Percentiles rank a stretch among this genome's conserved stretches.
These are phyloP conservation scores for Komagataella populi DNA, from an alignment of 805 yeast species.

Conservation along the genomic window DNA sequence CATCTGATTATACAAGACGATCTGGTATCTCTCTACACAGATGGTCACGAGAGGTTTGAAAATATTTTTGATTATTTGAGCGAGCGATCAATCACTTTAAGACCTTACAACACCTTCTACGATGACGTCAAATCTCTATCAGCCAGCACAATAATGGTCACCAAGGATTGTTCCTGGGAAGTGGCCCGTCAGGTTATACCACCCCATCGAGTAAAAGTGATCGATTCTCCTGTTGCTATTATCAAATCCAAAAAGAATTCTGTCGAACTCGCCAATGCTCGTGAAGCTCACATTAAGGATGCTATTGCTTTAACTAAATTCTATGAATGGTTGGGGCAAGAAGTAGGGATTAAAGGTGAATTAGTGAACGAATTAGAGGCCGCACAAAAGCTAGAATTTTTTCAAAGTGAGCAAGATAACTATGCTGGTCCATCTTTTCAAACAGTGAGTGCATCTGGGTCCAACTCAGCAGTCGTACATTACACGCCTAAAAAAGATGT, in stretches of 20 bases:
- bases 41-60: constrained; percentile 17
- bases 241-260: constrained; percentile 68
- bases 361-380: constrained; percentile 47
- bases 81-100: constrained; percentile 26
- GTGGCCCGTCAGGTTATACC: constrained; percentile 17
- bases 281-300: constrained; percentile 69
- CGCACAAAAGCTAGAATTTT: constrained; percentile 35
- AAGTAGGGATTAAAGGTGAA: constrained; percentile 25
- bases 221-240: constrained; percentile 28
- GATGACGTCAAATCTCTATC: constrained; percentile 24
- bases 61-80: constrained; percentile 25
- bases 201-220: constrained; percentile 25
- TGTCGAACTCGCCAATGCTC: constrained; percentile 60
- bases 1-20: constrained; percentile 34
- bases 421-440: constrained; percentile 63
- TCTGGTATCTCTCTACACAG: constrained; percentile 26
- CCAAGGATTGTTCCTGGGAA: constrained; percentile 6
- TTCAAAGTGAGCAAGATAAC: constrained; percentile 24
- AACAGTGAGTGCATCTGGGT: constrained; percentile 64
- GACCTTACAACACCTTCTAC: constrained; percentile 33
- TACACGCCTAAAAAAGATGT: constrained; percentile 54
- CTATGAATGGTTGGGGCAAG: constrained; percentile 71
- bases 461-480: constrained; percentile 66
- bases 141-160: constrained; percentile 8
- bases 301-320: constrained; percentile 65